These are phyloP conservation scores for Pezicula rhizophila DNA, from an alignment of 2,329 filamentous ascomycete species.

Conservation along the genomic window DNA sequence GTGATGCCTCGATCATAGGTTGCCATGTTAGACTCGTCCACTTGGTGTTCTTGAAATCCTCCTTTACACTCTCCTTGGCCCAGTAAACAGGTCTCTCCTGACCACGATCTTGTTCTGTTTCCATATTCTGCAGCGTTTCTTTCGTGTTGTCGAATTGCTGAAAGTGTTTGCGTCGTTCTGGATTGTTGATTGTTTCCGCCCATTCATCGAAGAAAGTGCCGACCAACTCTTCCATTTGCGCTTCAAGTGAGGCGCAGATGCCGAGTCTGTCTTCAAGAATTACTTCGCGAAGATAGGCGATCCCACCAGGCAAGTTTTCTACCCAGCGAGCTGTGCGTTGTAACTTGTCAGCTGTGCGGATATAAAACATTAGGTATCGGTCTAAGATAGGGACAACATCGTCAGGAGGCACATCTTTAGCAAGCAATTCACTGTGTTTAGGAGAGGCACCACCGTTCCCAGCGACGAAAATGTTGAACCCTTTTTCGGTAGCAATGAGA, in stretches of 20 bases:
- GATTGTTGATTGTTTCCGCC: constrained; percentile 72
- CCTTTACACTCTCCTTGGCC: constrained; percentile 59
- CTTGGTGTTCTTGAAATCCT: constrained; percentile 66
- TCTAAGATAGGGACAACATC: constrained; percentile 81
- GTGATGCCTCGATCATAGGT: constrained; percentile 63
- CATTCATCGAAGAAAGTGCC: constrained; percentile 86
- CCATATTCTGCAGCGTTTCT: constrained; percentile 64
- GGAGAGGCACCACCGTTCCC: constrained; percentile 88
- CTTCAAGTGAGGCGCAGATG: constrained; percentile 76
- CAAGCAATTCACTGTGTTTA: constrained; percentile 73
- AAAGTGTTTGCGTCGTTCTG: constrained; percentile 64
- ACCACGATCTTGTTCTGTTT: constrained; percentile 64
- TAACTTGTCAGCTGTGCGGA: constrained; percentile 83
- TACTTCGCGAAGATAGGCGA: constrained; percentile 76
- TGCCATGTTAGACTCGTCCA: constrained; percentile 71
- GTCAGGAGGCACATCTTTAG: constrained; percentile 77
- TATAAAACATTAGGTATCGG: constrained; percentile 89
- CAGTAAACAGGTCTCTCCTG: constrained; percentile 73
- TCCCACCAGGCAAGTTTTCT: constrained; percentile 75
- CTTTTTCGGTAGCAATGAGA: constrained; percentile 85
- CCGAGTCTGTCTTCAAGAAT: constrained; percentile 81
- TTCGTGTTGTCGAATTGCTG: constrained; percentile 77
- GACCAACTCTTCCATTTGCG: constrained; percentile 82
- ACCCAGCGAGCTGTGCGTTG: constrained; percentile 87
- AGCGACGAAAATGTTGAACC: constrained; percentile 87